Conservation (phyloP, 192 early-diverging fungal genomes). For the Backusella parvicylindrica region DNA sequence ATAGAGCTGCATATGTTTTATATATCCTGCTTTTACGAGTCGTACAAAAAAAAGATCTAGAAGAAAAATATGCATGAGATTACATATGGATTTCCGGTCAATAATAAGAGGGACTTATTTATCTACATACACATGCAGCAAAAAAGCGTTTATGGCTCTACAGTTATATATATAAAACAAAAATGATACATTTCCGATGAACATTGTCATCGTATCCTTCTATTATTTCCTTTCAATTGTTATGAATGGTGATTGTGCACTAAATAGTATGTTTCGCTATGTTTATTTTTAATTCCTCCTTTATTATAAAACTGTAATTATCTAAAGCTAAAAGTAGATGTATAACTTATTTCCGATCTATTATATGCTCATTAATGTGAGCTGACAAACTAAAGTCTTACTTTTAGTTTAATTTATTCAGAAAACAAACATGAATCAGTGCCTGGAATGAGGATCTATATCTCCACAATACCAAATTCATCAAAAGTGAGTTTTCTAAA, state of each 20-base stretch:
- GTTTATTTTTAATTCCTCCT: neutral
- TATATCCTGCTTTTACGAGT: neutral
- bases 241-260: neutral
- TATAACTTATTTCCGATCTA: neutral
- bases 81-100: neutral
- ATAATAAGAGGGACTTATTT: neutral
- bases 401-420: neutral
- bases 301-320: neutral
- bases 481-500: neutral
- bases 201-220: neutral
- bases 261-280: neutral
- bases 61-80: neutral
- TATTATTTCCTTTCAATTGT: neutral
- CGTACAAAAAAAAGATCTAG: neutral
- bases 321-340: neutral
- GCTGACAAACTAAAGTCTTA: neutral
- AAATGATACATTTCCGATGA: neutral
- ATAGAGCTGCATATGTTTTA: neutral
- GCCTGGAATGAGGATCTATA: neutral
- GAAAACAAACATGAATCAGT: neutral
- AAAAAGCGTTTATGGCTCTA: neutral
- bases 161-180: neutral
- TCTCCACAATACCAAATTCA: neutral
- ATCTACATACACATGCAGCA: neutral
- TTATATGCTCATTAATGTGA: neutral